Percentiles rank a stretch among this genome's conserved stretches.
Conservation (phyloP, 257 asterid species). For the Ilex aquifolium region DNA sequence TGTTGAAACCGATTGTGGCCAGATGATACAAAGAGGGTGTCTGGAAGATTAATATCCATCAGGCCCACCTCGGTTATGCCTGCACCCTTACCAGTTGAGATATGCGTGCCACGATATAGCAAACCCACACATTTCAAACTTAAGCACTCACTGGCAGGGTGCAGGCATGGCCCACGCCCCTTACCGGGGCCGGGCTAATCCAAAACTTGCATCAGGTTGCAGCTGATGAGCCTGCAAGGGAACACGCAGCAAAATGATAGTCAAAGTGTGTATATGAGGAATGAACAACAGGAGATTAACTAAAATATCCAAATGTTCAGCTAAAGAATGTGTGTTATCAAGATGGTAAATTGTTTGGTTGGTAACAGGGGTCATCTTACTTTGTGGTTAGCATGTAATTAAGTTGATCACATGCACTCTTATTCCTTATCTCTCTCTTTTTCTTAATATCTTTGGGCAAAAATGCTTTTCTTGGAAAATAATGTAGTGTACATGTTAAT, state of each 20-base stretch:
- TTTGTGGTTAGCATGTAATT: too few relatives aligned
- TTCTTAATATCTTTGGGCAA: too few relatives aligned
- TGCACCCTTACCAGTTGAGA: conserved; percentile 69
- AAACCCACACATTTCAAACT: conserved; percentile 19
- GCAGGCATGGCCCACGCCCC: conserved; percentile 99
- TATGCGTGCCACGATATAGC: conserved; percentile 47
- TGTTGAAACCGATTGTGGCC: conserved; percentile 44
- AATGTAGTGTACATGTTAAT: too few relatives aligned
- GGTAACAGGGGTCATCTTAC: too few relatives aligned
- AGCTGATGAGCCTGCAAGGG: conserved; percentile 61
- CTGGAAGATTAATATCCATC: conserved; percentile 26
- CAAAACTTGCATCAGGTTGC: conserved; percentile 70
- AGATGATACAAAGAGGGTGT: conserved; percentile 21
- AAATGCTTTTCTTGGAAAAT: too few relatives aligned
- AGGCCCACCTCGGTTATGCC: conserved; percentile 74
- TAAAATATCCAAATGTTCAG: too few relatives aligned
- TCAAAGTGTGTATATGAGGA: background rate
- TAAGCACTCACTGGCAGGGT: conserved; percentile 43
- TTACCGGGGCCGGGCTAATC: conserved; percentile 99
- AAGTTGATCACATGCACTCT: too few relatives aligned
- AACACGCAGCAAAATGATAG: background rate
- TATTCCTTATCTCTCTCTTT: too few relatives aligned
- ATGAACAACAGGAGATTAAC: too few relatives aligned
- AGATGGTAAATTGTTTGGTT: too few relatives aligned
- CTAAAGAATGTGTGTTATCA: too few relatives aligned